Conservation (phyloP, 2,329 filamentous ascomycete species). For the Chaetomium sp. region DNA sequence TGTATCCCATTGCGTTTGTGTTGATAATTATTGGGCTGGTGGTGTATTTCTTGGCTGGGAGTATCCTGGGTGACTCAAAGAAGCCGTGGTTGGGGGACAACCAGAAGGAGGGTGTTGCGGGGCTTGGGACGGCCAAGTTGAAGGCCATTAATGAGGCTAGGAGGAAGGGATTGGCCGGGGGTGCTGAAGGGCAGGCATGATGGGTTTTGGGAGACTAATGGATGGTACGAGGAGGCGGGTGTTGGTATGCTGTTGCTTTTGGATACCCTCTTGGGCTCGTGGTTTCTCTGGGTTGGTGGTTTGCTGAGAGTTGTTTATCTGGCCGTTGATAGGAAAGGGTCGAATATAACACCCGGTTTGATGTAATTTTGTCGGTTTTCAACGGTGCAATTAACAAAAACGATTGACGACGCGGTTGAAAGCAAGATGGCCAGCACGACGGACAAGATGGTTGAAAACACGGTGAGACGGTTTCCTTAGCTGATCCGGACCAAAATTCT, state of each 20-base stretch:
- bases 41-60: conserved; percentile 80
- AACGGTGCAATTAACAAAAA: no score
- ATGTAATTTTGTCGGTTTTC: no score
- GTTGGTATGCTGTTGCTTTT: neutral
- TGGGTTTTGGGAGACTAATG: neutral
- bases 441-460: no score
- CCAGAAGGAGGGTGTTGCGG: conserved; percentile 74
- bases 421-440: no score
- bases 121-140: conserved; percentile 78
- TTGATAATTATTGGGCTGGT: conserved; percentile 81
- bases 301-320: no score
- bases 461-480: no score
- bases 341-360: no score
- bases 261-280: neutral
- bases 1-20: conserved; percentile 95
- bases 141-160: conserved; percentile 58
- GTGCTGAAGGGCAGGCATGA: conserved; percentile 36
- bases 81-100: conserved; percentile 92
- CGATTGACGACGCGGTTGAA: no score
- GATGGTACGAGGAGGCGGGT: neutral
- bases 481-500: no score
- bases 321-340: no score
- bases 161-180: conserved; percentile 30
- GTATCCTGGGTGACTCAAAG: conserved; percentile 74
- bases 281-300: no score